A percentile compares a stretch with the other conserved stretches of the same genome.
Evolutionary conservation across 2,329 filamentous ascomycete species (phyloP).

Genomic region (Elsinoe ampelina): DNA sequence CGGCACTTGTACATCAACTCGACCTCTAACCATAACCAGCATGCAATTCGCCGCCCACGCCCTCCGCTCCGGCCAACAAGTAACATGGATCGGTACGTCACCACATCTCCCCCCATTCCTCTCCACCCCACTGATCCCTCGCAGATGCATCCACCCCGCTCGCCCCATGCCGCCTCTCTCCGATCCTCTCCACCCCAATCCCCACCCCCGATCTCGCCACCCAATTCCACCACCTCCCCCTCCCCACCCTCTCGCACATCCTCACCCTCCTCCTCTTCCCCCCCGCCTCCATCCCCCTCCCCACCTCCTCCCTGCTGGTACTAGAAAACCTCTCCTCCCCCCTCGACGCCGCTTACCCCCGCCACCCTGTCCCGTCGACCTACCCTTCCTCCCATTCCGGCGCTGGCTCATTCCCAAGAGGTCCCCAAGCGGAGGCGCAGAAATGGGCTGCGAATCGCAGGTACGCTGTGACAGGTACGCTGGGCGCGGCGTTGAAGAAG

Average conservation of each 20-base stretch:
- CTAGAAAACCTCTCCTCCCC: slow-evolving; percentile 70
- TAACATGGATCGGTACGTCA: slow-evolving; percentile 73
- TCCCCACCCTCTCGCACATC: slow-evolving; percentile 52
- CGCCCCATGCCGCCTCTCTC: slow-evolving; percentile 38
- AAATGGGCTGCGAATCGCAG: slow-evolving; percentile 41
- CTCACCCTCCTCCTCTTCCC: slow-evolving; percentile 65
- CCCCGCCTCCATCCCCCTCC: slow-evolving; percentile 53
- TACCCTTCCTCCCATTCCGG: no score
- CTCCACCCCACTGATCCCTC: neutral
- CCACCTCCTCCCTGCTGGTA: slow-evolving; percentile 58
- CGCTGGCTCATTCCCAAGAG: no score
- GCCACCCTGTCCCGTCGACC: neutral
- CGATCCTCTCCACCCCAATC: slow-evolving; percentile 26
- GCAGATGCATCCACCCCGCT: slow-evolving; percentile 43
- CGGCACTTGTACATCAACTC: neutral
- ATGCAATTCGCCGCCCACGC: slow-evolving; percentile 60
- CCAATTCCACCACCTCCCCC: slow-evolving; percentile 54
- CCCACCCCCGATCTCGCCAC: slow-evolving; percentile 15
- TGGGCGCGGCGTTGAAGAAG: slow-evolving; percentile 54
- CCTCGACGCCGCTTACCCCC: slow-evolving; percentile 53
- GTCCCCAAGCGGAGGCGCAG: slow-evolving; percentile 31
- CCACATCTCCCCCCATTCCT: neutral
- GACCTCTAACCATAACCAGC: slow-evolving; percentile 35
- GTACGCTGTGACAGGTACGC: slow-evolving; percentile 56
- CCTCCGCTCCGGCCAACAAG: slow-evolving; percentile 50